Percentiles rank a stretch among this genome's conserved stretches.
phyloP scores from a whole-genome alignment of 1,284 basidiomycete genomes.

The Gymnopus androsaceus region DNA sequence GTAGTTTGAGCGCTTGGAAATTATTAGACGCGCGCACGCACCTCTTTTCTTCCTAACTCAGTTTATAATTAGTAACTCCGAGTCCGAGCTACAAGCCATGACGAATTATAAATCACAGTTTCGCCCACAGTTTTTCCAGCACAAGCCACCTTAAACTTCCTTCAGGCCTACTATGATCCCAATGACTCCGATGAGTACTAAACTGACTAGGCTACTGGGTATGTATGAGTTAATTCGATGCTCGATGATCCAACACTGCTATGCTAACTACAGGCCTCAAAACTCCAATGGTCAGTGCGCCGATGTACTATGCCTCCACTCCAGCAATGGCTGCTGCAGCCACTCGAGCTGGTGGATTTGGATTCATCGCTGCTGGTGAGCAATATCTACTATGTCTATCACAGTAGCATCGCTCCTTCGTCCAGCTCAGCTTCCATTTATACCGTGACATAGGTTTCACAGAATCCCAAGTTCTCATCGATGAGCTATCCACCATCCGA shows the following conservation, averaged over 20 bases:
- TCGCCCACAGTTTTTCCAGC: too few relatives aligned
- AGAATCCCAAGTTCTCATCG: neutral
- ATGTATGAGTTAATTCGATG: neutral
- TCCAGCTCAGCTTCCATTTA: too few relatives aligned
- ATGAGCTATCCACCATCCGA: constrained; percentile 2
- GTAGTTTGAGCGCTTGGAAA: too few relatives aligned
- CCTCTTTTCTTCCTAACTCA: too few relatives aligned
- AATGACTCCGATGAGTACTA: neutral
- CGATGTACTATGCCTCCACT: constrained; percentile 9
- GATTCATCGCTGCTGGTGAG: constrained; percentile 14
- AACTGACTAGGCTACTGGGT: neutral
- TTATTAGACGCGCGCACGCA: too few relatives aligned
- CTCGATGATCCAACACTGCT: neutral
- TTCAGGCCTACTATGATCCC: neutral
- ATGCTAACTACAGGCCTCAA: constrained; percentile 8
- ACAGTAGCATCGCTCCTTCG: neutral
- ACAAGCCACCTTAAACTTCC: too few relatives aligned
- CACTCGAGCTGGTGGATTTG: constrained; percentile 13
- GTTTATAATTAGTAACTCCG: too few relatives aligned
- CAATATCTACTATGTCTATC: neutral
- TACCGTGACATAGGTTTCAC: too few relatives aligned
- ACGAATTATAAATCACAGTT: too few relatives aligned
- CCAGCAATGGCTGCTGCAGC: constrained; percentile 12
- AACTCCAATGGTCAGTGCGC: constrained; percentile 14
- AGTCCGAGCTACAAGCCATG: too few relatives aligned